Evolutionary conservation across 169 alveolate species (phyloP).

Genomic region (Plasmodium berghei): DNA sequence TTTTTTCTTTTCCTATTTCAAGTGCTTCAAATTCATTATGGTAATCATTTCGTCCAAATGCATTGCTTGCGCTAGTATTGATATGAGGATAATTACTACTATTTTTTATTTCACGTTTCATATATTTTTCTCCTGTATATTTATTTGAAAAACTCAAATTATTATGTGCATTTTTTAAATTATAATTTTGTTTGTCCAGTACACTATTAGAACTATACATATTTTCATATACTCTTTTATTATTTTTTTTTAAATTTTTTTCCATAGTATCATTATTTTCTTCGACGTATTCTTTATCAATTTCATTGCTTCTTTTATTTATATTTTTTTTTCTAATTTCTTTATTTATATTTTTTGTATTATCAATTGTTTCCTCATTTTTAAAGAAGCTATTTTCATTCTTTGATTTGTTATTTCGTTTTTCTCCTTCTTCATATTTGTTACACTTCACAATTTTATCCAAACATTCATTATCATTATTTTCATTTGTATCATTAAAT

Average conservation of each 20-base stretch:
- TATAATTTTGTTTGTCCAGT: too few relatives aligned
- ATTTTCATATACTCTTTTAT: background rate
- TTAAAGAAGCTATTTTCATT: too few relatives aligned
- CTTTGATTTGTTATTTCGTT: background rate
- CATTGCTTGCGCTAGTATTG: too few relatives aligned
- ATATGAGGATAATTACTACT: too few relatives aligned
- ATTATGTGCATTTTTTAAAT: too few relatives aligned
- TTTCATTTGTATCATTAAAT: conserved; percentile 7
- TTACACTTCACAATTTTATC: background rate
- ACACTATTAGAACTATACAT: too few relatives aligned
- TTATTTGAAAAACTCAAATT: too few relatives aligned
- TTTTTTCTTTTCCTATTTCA: too few relatives aligned
- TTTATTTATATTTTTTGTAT: background rate
- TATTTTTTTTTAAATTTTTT: background rate
- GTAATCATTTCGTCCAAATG: too few relatives aligned
- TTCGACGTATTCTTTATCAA: background rate
- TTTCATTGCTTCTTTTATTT: background rate
- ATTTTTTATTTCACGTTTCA: too few relatives aligned
- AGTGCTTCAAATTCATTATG: too few relatives aligned
- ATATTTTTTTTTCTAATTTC: background rate
- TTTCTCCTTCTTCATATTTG: background rate
- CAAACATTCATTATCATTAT: background rate
- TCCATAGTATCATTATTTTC: background rate
- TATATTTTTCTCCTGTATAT: too few relatives aligned
- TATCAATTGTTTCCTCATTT: background rate